Evolutionary conservation across 2,329 filamentous ascomycete species (phyloP), one percentile per base, ranked within the genome.

Genomic region (Amesomyces nigricolor): DNA sequence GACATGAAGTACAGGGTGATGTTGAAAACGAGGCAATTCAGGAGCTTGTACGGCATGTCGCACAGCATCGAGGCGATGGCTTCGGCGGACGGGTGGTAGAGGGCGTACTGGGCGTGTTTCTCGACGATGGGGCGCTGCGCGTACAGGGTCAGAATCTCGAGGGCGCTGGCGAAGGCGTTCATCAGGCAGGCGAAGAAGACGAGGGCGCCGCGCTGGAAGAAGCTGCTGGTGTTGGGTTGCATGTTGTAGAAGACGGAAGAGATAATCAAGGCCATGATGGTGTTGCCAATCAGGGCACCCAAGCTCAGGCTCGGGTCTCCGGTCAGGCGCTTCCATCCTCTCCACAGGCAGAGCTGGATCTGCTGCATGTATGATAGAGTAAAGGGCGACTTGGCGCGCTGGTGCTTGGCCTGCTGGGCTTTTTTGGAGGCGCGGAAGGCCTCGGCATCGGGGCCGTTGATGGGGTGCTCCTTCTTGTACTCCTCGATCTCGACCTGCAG

Each of bases 81-180:
- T 76, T 96, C 91, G 14, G 90, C 87, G 9, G 87, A 91, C 0
- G 91, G 90, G 65, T 95, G 91, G 65, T 96, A 95, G 16, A 96
- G 78, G 16, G 91, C 90, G 68, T 95, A 96, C 56, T 87, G 83
- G 54, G 79, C 75, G 64, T 96, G 91, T 69, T 96, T 96, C 68
- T 96, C 90, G 58, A 96, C 89, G 64, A 96, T 95, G 1, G 88
- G 87, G 38, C 91, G 86, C 79, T 96, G 91, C 2, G 88, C 82
- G 67, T 94, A 96, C 4, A 96, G 78, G 0, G 88, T 91, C 35
- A 94, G 72, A 67, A 96, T 94, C 77, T 94, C 89, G 39, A 94
- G 79, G 54, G 87, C 87, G 67, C 83, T 87, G 59, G 85, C 79
- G 66, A 95, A 94, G 46, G 89, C 89, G 70, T 94, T 95, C 75